Base-by-base conservation (phyloP, 768 basidiomycete species). In the Butyriboletus loyo region DNA sequence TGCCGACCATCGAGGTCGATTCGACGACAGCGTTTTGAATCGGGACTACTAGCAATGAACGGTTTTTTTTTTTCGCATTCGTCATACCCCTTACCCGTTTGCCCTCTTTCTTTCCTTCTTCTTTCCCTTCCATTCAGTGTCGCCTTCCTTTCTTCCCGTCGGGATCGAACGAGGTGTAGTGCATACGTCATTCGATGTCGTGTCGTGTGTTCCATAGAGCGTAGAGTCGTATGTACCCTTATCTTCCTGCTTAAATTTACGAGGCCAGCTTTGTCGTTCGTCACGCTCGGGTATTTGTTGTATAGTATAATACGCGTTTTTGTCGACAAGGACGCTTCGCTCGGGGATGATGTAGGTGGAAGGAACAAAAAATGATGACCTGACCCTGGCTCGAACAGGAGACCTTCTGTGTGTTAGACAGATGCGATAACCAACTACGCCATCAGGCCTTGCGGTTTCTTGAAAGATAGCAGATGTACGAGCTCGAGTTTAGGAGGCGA, bases 1-100 rank as follows among this genome's bases (percentile, higher is more conserved):
- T 97, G 39, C 95, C 94, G n/a, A 97, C 95, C 44, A 98, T 98
- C 68, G 96, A 98, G 74, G 93, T 98, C 38, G 92, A 95, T 70
- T 92, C 92, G 59, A 95, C 92, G 44, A 88, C 91, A 21, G 77
- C 84, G 40, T 84, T 86, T 70, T 86, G 62, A 71, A 7, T 22
- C 9, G 21, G 49, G 46, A 56, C 46, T 45, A 15, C n/a, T n/a
- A n/a, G n/a, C n/a, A n/a, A n/a, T 38, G 30, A 30, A 55, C 17
- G 22, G n/a, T 32, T 46, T 50, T 32, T 5, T 10, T 49, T 34
- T 32, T 32, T 11, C 31, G 9, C 34, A 17, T 35, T 7, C 28
- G 45, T 41, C 54, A 62, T 62, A 62, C 61, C 61, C 61, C 46
- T 50, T 52, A 32, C 42, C 25, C n/a, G n/a, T 13, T 24, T 24